Percentiles rank a stretch among this genome's conserved stretches.
These are phyloP conservation scores for Hirsutella rhossiliensis DNA, from an alignment of 2,329 filamentous ascomycete species.

Conservation along the genomic window DNA sequence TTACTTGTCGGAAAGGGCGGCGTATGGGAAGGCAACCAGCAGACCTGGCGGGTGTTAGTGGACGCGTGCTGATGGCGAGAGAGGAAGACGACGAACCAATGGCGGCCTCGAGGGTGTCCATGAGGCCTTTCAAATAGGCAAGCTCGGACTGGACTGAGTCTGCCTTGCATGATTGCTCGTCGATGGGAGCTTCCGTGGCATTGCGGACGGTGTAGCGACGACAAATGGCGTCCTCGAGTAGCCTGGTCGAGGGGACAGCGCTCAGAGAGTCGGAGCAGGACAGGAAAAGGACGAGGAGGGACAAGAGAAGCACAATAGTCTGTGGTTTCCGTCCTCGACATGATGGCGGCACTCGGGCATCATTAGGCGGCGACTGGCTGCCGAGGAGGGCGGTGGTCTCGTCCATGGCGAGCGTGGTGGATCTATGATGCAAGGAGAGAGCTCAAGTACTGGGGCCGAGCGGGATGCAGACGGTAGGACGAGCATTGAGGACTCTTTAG, in stretches of 20 bases:
- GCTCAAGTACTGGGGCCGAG: not conserved
- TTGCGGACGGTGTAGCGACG: not conserved
- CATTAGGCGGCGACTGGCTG: not conserved
- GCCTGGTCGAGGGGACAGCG: constrained; percentile 2
- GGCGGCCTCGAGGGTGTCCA: constrained; percentile 2
- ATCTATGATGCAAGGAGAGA: not conserved
- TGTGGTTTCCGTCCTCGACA: not conserved
- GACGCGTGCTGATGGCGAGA: no score
- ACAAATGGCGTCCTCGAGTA: constrained; percentile 2
- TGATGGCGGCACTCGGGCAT: not conserved
- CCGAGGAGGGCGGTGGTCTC: constrained; percentile 1
- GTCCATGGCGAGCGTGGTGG: not conserved
- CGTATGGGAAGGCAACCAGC: constrained; percentile 2
- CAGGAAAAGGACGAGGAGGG: constrained; percentile 2
- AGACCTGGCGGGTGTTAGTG: not conserved
- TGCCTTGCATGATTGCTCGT: constrained; percentile 1
- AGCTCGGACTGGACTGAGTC: constrained; percentile 2
- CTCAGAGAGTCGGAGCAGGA: constrained; percentile 1
- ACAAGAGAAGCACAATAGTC: constrained; percentile 1
- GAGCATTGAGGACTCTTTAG: no score
- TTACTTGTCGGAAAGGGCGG: constrained; percentile 4
- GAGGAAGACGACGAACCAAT: constrained; percentile 1
- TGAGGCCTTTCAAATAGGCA: constrained; percentile 2
- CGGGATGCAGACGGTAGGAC: no score
- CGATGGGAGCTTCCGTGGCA: not conserved